Evolutionary conservation across 2,329 filamentous ascomycete genomes (phyloP).

Genomic region (Didymella lethalis): DNA sequence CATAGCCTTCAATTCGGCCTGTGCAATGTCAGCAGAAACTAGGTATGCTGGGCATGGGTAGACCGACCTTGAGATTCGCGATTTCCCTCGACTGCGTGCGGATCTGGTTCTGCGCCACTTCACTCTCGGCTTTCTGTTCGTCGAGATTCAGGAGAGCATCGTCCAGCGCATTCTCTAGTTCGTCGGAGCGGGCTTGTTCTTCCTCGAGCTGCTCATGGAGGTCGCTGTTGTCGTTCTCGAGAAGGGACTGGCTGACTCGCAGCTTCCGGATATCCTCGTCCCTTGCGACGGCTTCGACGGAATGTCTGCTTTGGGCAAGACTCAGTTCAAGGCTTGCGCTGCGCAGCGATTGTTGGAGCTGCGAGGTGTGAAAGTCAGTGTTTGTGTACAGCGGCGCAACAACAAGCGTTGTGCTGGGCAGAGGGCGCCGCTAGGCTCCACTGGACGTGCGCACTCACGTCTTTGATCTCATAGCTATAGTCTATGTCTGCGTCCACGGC

Average conservation of each 20-base stretch:
- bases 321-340: conserved; percentile 70
- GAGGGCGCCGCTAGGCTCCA: conserved; percentile 16
- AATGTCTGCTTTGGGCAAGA: conserved; percentile 71
- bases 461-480: conserved; percentile 43
- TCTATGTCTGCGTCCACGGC: conserved; percentile 41
- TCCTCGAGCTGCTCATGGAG: conserved; percentile 69
- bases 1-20: conserved; percentile 77
- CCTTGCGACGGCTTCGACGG: conserved; percentile 72
- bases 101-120: conserved; percentile 60
- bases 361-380: conserved; percentile 23
- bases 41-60: conserved; percentile 51
- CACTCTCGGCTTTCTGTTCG: conserved; percentile 55
- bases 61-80: conserved; percentile 64
- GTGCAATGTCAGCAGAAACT: conserved; percentile 23
- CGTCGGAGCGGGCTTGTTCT: conserved; percentile 67
- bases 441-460: conserved; percentile 37
- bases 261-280: conserved; percentile 77
- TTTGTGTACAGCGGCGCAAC: conserved; percentile 17
- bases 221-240: conserved; percentile 76
- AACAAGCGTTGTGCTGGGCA: neutral
- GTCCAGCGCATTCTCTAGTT: conserved; percentile 60
- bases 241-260: conserved; percentile 68
- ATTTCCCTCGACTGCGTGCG: conserved; percentile 63
- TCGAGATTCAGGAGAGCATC: conserved; percentile 57
- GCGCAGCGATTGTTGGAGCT: conserved; percentile 61